These are phyloP conservation scores for Rhizopus stolonifer DNA, from an alignment of 371 early-diverging fungal species.

Conservation along the genomic window DNA sequence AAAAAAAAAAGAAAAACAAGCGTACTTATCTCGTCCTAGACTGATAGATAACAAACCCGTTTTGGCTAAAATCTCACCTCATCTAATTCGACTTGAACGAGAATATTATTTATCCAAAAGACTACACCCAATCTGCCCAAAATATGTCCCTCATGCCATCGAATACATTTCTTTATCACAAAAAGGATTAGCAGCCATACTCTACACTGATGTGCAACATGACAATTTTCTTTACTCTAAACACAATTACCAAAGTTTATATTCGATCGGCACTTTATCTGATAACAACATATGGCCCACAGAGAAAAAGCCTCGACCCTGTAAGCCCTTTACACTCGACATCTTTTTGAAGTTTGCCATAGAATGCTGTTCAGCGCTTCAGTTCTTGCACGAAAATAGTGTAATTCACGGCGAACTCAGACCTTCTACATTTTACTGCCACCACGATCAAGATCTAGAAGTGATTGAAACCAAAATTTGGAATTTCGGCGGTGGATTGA, in stretches of 20 bases:
- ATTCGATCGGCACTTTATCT: background rate
- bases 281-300: background rate
- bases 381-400: conserved; percentile 42
- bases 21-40: too few relatives aligned
- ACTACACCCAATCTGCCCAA: conserved; percentile 32
- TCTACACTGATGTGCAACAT: conserved; percentile 29
- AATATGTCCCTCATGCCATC: conserved; percentile 31
- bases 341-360: conserved; percentile 37
- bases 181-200: conserved; percentile 36
- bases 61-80: conserved; percentile 41
- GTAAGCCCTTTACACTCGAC: conserved; percentile 15
- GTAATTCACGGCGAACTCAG: conserved; percentile 44
- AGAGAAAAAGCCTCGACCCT: background rate
- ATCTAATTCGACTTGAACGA: conserved; percentile 38
- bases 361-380: conserved; percentile 38
- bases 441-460: conserved; percentile 10
- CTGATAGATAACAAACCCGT: conserved; percentile 27
- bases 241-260: conserved; percentile 7
- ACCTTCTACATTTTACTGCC: conserved; percentile 29
- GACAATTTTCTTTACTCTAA: conserved; percentile 23
- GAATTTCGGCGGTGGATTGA: conserved; percentile 39
- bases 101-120: conserved; percentile 43
- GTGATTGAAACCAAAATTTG: conserved; percentile 30
- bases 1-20: too few relatives aligned
- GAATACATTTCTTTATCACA: conserved; percentile 37